These are phyloP conservation scores for Tetracladium marchalianum DNA, from an alignment of 495 filamentous ascomycete species.

Conservation along the genomic window DNA sequence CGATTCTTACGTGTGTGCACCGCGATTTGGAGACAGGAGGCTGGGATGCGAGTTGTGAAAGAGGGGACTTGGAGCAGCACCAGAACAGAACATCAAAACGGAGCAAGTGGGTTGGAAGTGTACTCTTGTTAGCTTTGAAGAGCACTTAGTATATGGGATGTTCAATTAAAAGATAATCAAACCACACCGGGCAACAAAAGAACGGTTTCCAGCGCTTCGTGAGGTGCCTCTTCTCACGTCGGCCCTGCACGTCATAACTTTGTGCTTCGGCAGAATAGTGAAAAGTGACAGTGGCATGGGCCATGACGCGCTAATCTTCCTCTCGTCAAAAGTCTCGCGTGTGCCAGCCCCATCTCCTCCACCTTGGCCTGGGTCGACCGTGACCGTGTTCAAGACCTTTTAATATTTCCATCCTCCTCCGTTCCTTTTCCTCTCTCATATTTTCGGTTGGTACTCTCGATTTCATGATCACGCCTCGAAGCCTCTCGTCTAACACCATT, in stretches of 20 bases:
- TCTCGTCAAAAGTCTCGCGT: too few relatives aligned
- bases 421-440: slow-evolving; percentile 1
- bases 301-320: slow-evolving; percentile 9
- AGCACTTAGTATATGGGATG: too few relatives aligned
- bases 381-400: slow-evolving; percentile 18
- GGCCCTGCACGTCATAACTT: slow-evolving; percentile 9
- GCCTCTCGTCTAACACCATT: background rate
- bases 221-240: too few relatives aligned
- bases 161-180: too few relatives aligned
- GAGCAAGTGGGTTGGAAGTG: background rate
- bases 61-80: slow-evolving; percentile 11
- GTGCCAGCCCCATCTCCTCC: background rate
- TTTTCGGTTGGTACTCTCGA: background rate
- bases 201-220: too few relatives aligned
- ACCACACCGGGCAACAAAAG: too few relatives aligned
- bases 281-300: too few relatives aligned
- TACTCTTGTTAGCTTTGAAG: background rate
- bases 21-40: slow-evolving; percentile 7
- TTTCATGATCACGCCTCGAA: background rate
- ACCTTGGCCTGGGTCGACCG: slow-evolving; percentile 11
- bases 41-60: slow-evolving; percentile 9
- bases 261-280: slow-evolving; percentile 3
- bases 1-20: slow-evolving; percentile 1
- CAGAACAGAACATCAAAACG: slow-evolving; percentile 2
- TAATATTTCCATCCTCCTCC: slow-evolving; percentile 8